Base-by-base conservation (phyloP, 1,284 basidiomycete species). In the Xerocomus nothofagi region DNA sequence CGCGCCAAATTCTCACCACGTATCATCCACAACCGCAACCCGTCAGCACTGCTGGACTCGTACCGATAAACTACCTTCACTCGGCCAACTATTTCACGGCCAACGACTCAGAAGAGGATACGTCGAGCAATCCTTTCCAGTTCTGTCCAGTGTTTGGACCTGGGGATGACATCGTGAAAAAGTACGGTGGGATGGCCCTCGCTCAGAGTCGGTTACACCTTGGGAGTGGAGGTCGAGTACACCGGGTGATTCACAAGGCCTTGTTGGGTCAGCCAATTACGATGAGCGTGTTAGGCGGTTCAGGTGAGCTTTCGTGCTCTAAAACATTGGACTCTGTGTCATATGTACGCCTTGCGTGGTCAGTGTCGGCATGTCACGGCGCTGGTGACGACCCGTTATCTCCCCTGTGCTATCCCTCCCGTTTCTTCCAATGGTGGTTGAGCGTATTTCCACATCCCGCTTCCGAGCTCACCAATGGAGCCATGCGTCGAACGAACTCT, bases 361-460 rank as follows among this genome's bases (percentile, higher is more conserved):
- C 39, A 88, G 91, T 97, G 26, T 93, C 92, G 44, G 84, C 92
- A 14, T 98, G 95, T 67, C 92, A 95, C 67, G 94, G 95, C 29
- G 87, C 93, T 2, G 94, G 94, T 12, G 89, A 95, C 58, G 91
- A 96, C 68, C 93, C 91, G 4, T 77, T 97, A 49, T 84, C 92
- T 0, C 78, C 90, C 0, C 75, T 73, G 57, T 96, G 94, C 69
- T 98, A 95, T 69, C 93, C 94, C 1, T 84, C 90, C 32, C 81
- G 82, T 34, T 90, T 98, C 73, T 97, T 97, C 75, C 77, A 86
- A 51, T 98, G 95, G 94, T 95, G 93, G 88, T 93, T 95, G 71
- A 80, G 78, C 44, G 81, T 97, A 15, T 98, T 98, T 72, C 94
- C 94, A 1, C 91, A 98, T 70, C 93, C 93, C 0, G 90, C 89